These are phyloP conservation scores for Phytophthora constricta DNA, from an alignment of 352 stramenopile genomes.

Conservation along the genomic window DNA sequence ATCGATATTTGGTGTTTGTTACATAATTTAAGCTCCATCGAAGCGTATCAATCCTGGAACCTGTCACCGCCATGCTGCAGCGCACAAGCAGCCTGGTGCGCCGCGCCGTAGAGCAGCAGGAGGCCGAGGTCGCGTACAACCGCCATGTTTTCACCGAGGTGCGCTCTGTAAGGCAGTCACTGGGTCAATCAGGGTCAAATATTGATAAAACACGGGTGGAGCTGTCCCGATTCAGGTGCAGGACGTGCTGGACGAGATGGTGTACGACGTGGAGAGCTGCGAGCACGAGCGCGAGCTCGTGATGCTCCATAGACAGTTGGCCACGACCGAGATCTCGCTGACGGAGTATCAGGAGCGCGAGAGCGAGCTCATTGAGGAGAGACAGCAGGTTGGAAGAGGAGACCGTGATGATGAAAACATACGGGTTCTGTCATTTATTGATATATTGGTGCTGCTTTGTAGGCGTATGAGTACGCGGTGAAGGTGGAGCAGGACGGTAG, in stretches of 20 bases:
- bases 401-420: too few relatives aligned
- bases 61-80: conserved; percentile 40
- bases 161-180: too few relatives aligned
- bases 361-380: conserved; percentile 62
- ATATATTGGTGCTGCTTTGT: not conserved
- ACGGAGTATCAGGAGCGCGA: conserved; percentile 66
- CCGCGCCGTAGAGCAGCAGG: conserved; percentile 49
- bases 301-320: conserved; percentile 46
- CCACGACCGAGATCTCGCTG: conserved; percentile 36
- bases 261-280: conserved; percentile 82
- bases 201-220: too few relatives aligned
- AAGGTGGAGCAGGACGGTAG: conserved; percentile 62
- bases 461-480: conserved; percentile 64
- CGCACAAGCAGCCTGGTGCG: conserved; percentile 41
- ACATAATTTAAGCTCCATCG: not conserved
- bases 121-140: conserved; percentile 50
- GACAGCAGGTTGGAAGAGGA: conserved; percentile 54
- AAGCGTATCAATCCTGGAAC: not conserved
- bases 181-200: too few relatives aligned
- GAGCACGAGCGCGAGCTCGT: conserved; percentile 63
- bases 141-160: conserved; percentile 58
- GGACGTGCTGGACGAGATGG: conserved; percentile 77
- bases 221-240: conserved; percentile 55
- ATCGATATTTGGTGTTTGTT: not conserved
- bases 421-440: conserved; percentile 5